These are phyloP conservation scores for Exsudoporus frostii DNA, from an alignment of 768 basidiomycete genomes.

Conservation along the genomic window DNA sequence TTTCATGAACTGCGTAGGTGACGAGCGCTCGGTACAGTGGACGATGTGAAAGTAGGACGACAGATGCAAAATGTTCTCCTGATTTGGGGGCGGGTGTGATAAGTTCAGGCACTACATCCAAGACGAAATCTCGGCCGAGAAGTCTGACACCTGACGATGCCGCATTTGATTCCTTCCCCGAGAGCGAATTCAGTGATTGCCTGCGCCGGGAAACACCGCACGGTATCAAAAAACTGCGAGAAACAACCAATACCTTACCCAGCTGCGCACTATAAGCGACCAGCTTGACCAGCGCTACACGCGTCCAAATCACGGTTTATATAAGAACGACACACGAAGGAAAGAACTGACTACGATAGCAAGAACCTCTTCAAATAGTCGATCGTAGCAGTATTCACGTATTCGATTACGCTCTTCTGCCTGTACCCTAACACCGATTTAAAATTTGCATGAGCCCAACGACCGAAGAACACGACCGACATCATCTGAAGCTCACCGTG, in stretches of 20 bases:
- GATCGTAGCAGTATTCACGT: slow-evolving; percentile 38
- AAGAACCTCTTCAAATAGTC: slow-evolving; percentile 38
- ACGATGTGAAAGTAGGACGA: neutral
- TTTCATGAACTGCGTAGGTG: neutral
- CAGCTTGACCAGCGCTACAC: neutral
- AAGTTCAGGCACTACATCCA: neutral
- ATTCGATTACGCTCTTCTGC: slow-evolving; percentile 44
- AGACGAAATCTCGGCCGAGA: neutral
- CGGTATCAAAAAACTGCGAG: neutral
- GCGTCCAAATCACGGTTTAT: neutral
- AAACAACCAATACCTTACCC: neutral
- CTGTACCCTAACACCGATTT: slow-evolving; percentile 33
- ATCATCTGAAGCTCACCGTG: slow-evolving; percentile 33
- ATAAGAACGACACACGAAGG: slow-evolving; percentile 3
- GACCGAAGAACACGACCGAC: neutral
- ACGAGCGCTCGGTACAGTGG: neutral
- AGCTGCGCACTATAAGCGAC: slow-evolving; percentile 2
- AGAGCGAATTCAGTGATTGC: neutral
- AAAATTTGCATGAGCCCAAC: slow-evolving; percentile 3
- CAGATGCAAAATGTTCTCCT: neutral
- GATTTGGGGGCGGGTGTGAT: neutral
- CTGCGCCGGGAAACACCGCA: neutral
- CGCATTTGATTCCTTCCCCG: neutral
- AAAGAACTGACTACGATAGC: slow-evolving; percentile 14
- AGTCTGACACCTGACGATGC: neutral